phyloP scores from a whole-genome alignment of 768 basidiomycete genomes.

The Flagelloscypha sp. region DNA sequence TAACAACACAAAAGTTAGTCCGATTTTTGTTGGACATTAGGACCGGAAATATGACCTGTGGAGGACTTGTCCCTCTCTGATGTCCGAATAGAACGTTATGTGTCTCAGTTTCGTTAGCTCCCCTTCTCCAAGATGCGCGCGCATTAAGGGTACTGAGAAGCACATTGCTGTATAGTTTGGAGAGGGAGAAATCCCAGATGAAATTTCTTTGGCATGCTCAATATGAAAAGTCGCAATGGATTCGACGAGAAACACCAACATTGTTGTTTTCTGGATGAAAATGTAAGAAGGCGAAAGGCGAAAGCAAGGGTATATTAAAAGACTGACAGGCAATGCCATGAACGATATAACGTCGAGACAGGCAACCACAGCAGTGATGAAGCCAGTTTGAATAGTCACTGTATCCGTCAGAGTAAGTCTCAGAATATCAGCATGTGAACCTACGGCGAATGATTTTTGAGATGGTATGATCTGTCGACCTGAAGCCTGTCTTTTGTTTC shows the following conservation, averaged over 20 bases:
- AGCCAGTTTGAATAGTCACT: slow-evolving; percentile 25
- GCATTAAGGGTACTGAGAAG: slow-evolving; percentile 18
- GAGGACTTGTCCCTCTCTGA: too few species aligned
- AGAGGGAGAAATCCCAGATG: slow-evolving; percentile 21
- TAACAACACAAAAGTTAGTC: too few species aligned
- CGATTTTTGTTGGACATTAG: too few species aligned
- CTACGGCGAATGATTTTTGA: slow-evolving; percentile 25
- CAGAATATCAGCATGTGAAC: slow-evolving; percentile 1
- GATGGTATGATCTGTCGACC: slow-evolving; percentile 25
- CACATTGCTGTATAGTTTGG: slow-evolving; percentile 24
- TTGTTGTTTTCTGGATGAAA: too few species aligned
- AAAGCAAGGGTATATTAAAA: too few species aligned
- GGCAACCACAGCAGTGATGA: slow-evolving; percentile 20
- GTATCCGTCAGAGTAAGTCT: slow-evolving; percentile 5
- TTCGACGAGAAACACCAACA: slow-evolving; percentile 1
- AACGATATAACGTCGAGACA: slow-evolving; percentile 24
- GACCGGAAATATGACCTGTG: too few species aligned
- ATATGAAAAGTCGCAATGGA: not conserved
- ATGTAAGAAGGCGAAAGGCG: too few species aligned
- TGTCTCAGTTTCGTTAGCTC: too few species aligned
- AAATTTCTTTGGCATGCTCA: slow-evolving; percentile 14
- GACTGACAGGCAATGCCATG: slow-evolving; percentile 16
- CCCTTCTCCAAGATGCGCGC: slow-evolving; percentile 14
- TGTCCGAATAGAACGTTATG: too few species aligned
- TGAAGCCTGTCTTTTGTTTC: slow-evolving; percentile 26